Conservation (phyloP, 371 early-diverging fungal genomes). For the Edhazardia aedis region DNA sequence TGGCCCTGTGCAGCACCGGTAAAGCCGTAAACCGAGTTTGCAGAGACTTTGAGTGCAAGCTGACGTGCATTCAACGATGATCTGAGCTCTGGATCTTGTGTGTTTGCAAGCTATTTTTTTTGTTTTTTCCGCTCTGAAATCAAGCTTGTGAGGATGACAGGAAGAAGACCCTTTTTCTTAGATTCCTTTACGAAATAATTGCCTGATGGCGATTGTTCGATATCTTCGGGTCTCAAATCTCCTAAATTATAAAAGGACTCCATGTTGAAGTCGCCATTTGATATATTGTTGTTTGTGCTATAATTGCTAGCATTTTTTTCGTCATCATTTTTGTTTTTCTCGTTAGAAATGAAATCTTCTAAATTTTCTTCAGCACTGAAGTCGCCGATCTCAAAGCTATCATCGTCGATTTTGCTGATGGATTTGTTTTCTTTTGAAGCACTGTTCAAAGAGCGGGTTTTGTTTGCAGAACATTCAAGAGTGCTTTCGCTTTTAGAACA, state of each 20-base stretch:
- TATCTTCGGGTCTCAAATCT: neutral
- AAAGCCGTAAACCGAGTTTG: conserved; percentile 97
- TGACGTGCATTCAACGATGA: conserved; percentile 87
- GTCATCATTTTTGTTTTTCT: too few relatives aligned
- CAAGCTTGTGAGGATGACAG: conserved; percentile 70
- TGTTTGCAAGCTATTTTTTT: conserved; percentile 70
- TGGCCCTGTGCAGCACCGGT: conserved; percentile 90
- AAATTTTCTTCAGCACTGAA: too few relatives aligned
- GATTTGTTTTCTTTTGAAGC: too few relatives aligned
- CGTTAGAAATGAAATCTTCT: too few relatives aligned
- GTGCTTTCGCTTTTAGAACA: too few relatives aligned
- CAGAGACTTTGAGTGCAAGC: conserved; percentile 83
- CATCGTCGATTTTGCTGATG: neutral
- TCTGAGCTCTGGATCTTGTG: conserved; percentile 67
- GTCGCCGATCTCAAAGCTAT: neutral
- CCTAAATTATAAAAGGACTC: neutral
- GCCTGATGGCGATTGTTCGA: conserved; percentile 35
- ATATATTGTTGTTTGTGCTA: neutral
- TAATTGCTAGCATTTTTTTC: too few relatives aligned
- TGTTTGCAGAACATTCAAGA: too few relatives aligned
- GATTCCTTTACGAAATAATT: conserved; percentile 59
- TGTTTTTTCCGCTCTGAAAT: conserved; percentile 78
- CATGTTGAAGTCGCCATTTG: neutral
- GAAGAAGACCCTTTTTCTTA: conserved; percentile 66
- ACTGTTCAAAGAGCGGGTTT: too few relatives aligned